phyloP scores from a whole-genome alignment of 257 asterid genomes.

The Solanum okadae region DNA sequence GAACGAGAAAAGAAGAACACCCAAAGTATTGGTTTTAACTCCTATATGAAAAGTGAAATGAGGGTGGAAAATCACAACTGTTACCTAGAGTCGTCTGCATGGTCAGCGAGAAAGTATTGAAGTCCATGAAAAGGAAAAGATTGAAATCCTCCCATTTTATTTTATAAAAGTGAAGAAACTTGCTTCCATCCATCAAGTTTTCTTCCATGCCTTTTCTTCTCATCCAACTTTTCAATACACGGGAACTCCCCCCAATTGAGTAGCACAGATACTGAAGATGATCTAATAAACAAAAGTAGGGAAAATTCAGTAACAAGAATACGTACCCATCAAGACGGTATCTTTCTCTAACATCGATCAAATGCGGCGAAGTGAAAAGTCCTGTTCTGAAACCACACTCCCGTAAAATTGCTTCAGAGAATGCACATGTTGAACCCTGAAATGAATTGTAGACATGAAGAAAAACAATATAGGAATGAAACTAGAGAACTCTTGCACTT shows the following conservation, averaged over 20 bases:
- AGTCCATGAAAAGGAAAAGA: not conserved
- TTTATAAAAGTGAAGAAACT: not conserved
- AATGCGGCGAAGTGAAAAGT: slow-evolving; percentile 84
- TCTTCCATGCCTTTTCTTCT: not conserved
- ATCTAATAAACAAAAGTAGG: not conserved
- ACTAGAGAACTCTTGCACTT: not conserved
- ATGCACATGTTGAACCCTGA: slow-evolving; percentile 84
- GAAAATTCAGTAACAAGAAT: not conserved
- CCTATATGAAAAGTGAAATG: not conserved
- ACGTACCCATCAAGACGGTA: slow-evolving; percentile 73
- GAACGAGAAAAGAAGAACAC: not conserved
- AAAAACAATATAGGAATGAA: not conserved
- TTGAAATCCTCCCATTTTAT: not conserved
- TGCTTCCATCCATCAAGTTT: not conserved
- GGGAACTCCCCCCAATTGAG: not conserved
- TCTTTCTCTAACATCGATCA: slow-evolving; percentile 91
- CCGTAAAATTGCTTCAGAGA: slow-evolving; percentile 75
- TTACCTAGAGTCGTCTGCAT: not conserved
- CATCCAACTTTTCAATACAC: not conserved
- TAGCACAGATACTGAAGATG: not conserved
- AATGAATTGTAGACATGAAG: slow-evolving; percentile 14
- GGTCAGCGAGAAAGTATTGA: not conserved
- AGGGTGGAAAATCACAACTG: not conserved
- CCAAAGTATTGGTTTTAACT: not conserved
- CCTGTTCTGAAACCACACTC: slow-evolving; percentile 85